Evolutionary conservation across 495 filamentous ascomycete species (phyloP), one percentile per base, ranked within the genome.

Genomic region (Penicillium silybi): DNA sequence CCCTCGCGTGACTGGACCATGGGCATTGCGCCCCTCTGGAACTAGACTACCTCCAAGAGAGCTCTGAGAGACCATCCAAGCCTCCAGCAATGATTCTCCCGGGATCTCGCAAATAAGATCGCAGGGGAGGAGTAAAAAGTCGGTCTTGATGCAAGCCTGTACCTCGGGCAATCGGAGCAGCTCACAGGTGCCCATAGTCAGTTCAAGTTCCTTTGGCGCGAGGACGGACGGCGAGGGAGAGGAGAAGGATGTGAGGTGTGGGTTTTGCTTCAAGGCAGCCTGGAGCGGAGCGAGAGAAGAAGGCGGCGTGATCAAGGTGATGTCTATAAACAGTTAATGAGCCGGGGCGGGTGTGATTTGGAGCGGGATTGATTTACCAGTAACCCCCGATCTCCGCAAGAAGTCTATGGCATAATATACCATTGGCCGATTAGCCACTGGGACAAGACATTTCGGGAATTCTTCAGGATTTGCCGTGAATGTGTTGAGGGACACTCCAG

Each of bases 371-470:
- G 16, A 62, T 73, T 65, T 70, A 92, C 89, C 81, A 59, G 85
- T 87, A 52, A 96, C 83, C 52, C 90, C 91, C 65, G 86, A 86
- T 16, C 89, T 78, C 65, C 91, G 87, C 62, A 90, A 95, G 73
- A 88, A 97, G 53, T 96, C 90, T 41, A 98, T 76, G 0, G 89
- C 84, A 68, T 96, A 97, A 83, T 86, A 96, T 29, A 98, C 81
- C 93, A 97, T 96, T 0, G 92, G 92, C 49, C 91, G 78, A 69
- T 97, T 97, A 49, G 92, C 93, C 46, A 97, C 87, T 7, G 91
- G 90, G 22, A 97, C 74, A 8, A 98, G 80, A 42, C 88, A 88
- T 72, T 97, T 98, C 8, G 56, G 59, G 23, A 44, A 52, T 61
- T 95, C 89, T 66, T 92, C 86, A 4, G 92, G 86, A 48, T 87